Evolutionary conservation across 2,329 filamentous ascomycete species (phyloP), one percentile per base, ranked within the genome.

Genomic region (Pseudonectria buxi): DNA sequence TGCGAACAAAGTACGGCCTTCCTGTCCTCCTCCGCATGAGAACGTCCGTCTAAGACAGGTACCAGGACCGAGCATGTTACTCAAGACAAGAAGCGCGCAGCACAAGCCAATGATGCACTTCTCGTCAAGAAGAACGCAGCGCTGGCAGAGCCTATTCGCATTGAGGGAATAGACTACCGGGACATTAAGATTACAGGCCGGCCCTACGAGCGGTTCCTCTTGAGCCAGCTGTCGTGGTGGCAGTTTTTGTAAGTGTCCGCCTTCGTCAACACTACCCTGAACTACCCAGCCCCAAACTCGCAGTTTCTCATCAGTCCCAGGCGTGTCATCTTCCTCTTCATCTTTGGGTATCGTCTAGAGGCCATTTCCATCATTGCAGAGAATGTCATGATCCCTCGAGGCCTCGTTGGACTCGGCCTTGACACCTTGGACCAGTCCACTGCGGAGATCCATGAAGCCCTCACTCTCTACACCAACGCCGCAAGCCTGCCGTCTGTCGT

Each of bases 141-240:
- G 4, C 61, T 73, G 24, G 65, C 72, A 15, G 68, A 75, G 46
- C 68, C 78, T 0, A 53, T 79, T 28, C 68, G 78, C 43, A 81
- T 90, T 33, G 68, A 77, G 0, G 78, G 76, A 0, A 61, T 86
- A 15, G 55, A 56, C 2, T 86, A 88, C 51, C 62, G 69, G 29
- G 65, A 82, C 37, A 78, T 90, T 62, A 84, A 79, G 53, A 72
- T 94, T 46, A 88, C 86, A 13, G 86, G 86, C 15, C 69, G 70
- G 10, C 68, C 73, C 1, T 87, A 90, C 50, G 82, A 87, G 52
- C 67, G 69, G 28, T 73, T 78, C 46, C 68, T 92, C 25, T 57
- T 89, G 22, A 74, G 73, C 54, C 75, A 80, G 49, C 63, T 94
- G 13, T 73, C 78, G 11, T 87, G 80, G 76, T 68, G 67, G 59